Percentiles rank a stretch among this genome's conserved stretches.
Evolutionary conservation across 305 asterid species (phyloP).

Genomic region (Solanum aculeatissimum): DNA sequence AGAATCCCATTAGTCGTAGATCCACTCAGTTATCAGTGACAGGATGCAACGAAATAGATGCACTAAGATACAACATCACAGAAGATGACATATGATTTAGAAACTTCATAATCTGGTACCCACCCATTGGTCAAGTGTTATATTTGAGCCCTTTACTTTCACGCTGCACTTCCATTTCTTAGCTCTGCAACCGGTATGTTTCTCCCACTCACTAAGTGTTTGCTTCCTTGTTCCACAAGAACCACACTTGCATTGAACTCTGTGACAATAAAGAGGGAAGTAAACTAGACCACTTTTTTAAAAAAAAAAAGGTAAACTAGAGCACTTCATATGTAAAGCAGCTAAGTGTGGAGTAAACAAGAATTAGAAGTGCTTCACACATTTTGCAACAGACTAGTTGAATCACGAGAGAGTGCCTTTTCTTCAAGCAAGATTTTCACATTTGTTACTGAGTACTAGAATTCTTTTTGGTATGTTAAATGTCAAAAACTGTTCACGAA

Average conservation of each 20-base stretch:
- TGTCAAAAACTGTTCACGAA: background rate
- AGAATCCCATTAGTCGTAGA: background rate
- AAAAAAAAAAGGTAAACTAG: background rate
- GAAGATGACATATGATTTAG: background rate
- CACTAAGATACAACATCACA: background rate
- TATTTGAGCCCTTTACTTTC: slow-evolving; percentile 58
- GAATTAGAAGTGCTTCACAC: background rate
- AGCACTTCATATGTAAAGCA: background rate
- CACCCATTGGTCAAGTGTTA: slow-evolving; percentile 87
- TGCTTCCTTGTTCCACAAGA: slow-evolving; percentile 66
- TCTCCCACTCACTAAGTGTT: slow-evolving; percentile 88
- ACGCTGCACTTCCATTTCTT: slow-evolving; percentile 97
- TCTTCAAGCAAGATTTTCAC: background rate
- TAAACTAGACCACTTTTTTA: background rate
- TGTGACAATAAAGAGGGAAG: slow-evolving; percentile 17
- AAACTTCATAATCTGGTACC: slow-evolving; percentile 11
- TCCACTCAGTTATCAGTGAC: background rate
- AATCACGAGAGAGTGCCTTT: background rate
- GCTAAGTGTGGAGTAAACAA: background rate
- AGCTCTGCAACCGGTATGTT: slow-evolving; percentile 94
- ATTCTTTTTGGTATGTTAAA: background rate
- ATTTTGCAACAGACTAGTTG: background rate
- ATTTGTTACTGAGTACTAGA: background rate
- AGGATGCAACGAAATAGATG: background rate
- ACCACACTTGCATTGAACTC: slow-evolving; percentile 90